Conservation (phyloP, 2,329 filamentous ascomycete genomes). For the Phialophora tarda region DNA sequence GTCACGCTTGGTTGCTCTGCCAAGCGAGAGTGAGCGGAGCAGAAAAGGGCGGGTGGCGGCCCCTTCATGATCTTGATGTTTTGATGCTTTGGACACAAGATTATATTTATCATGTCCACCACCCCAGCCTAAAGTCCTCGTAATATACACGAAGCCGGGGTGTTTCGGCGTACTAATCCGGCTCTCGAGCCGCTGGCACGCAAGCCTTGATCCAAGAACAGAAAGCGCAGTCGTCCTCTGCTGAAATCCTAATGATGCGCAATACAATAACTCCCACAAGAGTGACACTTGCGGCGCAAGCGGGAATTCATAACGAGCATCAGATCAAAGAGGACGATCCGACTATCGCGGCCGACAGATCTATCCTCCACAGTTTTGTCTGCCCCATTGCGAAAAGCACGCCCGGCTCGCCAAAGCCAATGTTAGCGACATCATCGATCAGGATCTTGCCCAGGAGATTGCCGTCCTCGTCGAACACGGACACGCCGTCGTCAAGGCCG, state of each 20-base stretch:
- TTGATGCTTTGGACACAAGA: not conserved
- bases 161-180: no score
- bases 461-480: constrained; percentile 59
- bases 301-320: not conserved
- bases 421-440: constrained; percentile 54
- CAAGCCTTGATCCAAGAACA: no score
- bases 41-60: not conserved
- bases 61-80: not conserved
- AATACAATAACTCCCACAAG: no score
- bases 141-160: not conserved
- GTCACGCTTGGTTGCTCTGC: no score
- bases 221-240: no score
- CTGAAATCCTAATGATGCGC: no score
- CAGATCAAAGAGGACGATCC: constrained; percentile 5
- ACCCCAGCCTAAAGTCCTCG: not conserved
- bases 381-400: constrained; percentile 24
- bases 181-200: no score
- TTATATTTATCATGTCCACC: not conserved
- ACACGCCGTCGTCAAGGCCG: constrained; percentile 60
- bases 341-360: not conserved
- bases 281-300: not conserved
- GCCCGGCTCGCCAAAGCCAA: constrained; percentile 50
- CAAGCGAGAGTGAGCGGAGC: no score
- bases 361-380: constrained; percentile 20
- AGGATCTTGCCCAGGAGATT: constrained; percentile 63